Conservation (phyloP, 768 basidiomycete genomes). For the Trametes elegans region DNA sequence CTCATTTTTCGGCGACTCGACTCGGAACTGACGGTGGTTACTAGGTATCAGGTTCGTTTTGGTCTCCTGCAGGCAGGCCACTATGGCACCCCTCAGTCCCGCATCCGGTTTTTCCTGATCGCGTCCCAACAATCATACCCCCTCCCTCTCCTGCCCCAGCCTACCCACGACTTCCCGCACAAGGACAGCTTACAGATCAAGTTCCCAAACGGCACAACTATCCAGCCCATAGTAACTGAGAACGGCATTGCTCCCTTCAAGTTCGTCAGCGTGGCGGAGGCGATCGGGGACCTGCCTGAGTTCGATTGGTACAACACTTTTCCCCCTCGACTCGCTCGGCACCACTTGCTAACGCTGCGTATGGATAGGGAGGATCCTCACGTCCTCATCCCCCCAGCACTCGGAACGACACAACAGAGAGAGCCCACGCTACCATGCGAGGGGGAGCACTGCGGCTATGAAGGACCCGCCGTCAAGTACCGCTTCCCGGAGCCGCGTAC, state of each 20-base stretch:
- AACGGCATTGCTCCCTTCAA: constrained; percentile 48
- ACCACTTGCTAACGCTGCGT: neutral
- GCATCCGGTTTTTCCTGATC: constrained; percentile 50
- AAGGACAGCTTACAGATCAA: constrained; percentile 49
- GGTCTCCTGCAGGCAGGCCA: constrained; percentile 46
- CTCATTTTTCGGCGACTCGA: neutral
- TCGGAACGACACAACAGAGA: constrained; percentile 2
- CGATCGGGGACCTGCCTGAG: constrained; percentile 66
- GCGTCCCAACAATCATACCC: constrained; percentile 37
- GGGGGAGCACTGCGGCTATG: no score
- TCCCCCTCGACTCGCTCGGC: neutral
- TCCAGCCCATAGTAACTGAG: constrained; percentile 45
- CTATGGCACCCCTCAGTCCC: constrained; percentile 45
- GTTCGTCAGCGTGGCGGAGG: constrained; percentile 64
- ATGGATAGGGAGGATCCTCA: constrained; percentile 25
- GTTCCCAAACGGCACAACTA: constrained; percentile 39
- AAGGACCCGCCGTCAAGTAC: constrained; percentile 30
- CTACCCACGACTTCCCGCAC: constrained; percentile 41
- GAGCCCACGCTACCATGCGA: constrained; percentile 25
- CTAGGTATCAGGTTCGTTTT: constrained; percentile 45
- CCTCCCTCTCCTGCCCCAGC: constrained; percentile 41
- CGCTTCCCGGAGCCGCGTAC: constrained; percentile 35
- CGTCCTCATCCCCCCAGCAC: neutral
- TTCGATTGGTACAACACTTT: constrained; percentile 66
- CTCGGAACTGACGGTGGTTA: neutral